Base-by-base conservation (phyloP, 257 asterid species). In the Anisodus tanguticus region DNA sequence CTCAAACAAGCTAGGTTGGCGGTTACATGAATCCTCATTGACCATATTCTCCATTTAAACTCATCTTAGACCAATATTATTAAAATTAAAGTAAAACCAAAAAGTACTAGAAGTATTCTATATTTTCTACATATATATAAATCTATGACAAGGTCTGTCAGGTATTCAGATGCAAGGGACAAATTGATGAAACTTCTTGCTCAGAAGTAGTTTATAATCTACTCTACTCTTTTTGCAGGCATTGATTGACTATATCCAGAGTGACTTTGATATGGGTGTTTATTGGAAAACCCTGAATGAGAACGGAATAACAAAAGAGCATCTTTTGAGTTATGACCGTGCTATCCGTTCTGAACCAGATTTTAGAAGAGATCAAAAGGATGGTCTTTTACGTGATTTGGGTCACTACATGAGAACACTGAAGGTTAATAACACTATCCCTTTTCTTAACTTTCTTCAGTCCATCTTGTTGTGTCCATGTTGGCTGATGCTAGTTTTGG, bases 291-390 rank as follows among this genome's bases (percentile, higher is more conserved):
- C 98, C 90, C 88, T 97, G 83, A 93, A 93, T 74, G 95, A 93
- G 31, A 97, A 95, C 78, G 99, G 99, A 84, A 95, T 97, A 89
- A 97, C 96, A 82, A 97, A 95, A 86, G 97, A 97, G 82, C 98
- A 98, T n/a, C 98, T 97, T 88, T 91, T 97, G 86, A 91, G 99
- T 87, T 97, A 97, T 83, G 99, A 97, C 88, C 99, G 99, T 78
- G 99, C 92, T 43, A 97, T 97, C 85, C 99, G 81, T 88, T 89
- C 92, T 35, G 98, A 97, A 89, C 99, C 99, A 77, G 85, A 88
- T 87, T 93, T 97, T 85, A 91, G 93, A 86, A 88, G 82, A 82
- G 96, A 97, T 84, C 97, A 97, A 83, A 97, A 89, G 92, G 95
- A 89, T 67, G 97, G 99, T 45, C 97, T 97, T 86, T 86, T 97